A percentile compares a stretch with the other conserved stretches of the same genome.
These are phyloP conservation scores for Thelephora aurantiotincta DNA, from an alignment of 768 basidiomycete genomes.

Conservation along the genomic window DNA sequence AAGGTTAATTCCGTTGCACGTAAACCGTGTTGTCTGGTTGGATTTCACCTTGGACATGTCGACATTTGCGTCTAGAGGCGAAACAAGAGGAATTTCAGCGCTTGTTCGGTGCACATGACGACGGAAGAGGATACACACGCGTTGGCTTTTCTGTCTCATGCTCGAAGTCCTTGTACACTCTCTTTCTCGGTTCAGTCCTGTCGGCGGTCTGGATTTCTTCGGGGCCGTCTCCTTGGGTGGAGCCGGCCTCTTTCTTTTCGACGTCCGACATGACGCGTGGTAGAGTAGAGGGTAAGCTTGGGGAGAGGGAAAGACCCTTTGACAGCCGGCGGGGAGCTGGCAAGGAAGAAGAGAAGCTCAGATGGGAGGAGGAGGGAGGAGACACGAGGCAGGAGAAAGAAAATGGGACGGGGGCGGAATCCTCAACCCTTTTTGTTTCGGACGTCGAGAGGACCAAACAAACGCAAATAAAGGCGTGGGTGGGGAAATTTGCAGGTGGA, in stretches of 20 bases:
- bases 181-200: constrained; percentile 36
- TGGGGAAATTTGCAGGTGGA: too few relatives aligned
- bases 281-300: constrained; percentile 9
- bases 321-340: constrained; percentile 12
- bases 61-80: constrained; percentile 57
- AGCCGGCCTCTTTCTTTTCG: constrained; percentile 56
- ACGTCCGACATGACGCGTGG: constrained; percentile 22
- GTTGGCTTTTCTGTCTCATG: constrained; percentile 47
- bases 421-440: background rate
- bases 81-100: background rate
- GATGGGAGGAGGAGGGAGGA: constrained; percentile 7
- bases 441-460: background rate
- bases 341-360: constrained; percentile 12
- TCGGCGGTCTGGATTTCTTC: constrained; percentile 21
- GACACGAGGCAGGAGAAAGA: background rate
- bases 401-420: background rate
- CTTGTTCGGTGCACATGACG: background rate
- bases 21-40: background rate
- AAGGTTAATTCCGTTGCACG: background rate
- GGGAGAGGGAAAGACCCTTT: constrained; percentile 9
- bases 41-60: constrained; percentile 59
- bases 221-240: constrained; percentile 19
- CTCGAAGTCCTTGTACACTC: constrained; percentile 80
- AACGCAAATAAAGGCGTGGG: too few relatives aligned
- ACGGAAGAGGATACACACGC: constrained; percentile 31